Evolutionary conservation across 345 rosid genomes (phyloP), one percentile per base, ranked within the genome.

Genomic region (Jatropha curcas): DNA sequence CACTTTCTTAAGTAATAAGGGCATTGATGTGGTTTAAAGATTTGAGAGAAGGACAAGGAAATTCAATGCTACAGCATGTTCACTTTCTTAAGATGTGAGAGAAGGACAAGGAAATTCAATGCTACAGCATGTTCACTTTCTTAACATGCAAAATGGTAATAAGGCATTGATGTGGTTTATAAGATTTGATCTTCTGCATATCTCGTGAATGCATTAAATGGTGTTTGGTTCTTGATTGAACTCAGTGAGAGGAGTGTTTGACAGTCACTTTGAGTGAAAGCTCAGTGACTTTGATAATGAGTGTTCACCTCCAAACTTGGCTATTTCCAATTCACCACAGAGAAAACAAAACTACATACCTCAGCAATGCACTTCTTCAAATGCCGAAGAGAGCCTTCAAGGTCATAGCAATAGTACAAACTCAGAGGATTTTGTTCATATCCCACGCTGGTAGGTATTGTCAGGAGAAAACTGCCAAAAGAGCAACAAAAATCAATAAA

Each of bases 341-440:
- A n/a, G 22, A 9, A 41, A 25, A n/a, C n/a, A 12, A 34, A 55
- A 60, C 9, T 0, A 71, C 71, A 70, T 5, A 92, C 98, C 98
- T 92, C 91, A 39, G 96, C 96, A 79, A 94, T 89, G 84, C 98
- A 90, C 76, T 85, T 92, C n/a, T 69, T 85, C 79, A 94, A 74
- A 24, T 73, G 74, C 60, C 71, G 80, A 48, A 56, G 43, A 43
- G 86, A 72, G 0, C 82, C 90, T 53, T 84, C 82, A 53, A 76
- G 14, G 65, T 84, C 81, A 50, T 92, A 92, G 80, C 98, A 94
- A 72, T 94, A 94, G 67, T 92, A 94, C 83, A 94, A 56, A 68
- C 98, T 94, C 86, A 90, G 74, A 0, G 98, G 98, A 74, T 94
- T 94, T 74, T 90, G 98, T 60, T 89, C 97, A 72, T 90, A 89